phyloP scores from a whole-genome alignment of 805 yeast species.

The Candida patagonica region DNA sequence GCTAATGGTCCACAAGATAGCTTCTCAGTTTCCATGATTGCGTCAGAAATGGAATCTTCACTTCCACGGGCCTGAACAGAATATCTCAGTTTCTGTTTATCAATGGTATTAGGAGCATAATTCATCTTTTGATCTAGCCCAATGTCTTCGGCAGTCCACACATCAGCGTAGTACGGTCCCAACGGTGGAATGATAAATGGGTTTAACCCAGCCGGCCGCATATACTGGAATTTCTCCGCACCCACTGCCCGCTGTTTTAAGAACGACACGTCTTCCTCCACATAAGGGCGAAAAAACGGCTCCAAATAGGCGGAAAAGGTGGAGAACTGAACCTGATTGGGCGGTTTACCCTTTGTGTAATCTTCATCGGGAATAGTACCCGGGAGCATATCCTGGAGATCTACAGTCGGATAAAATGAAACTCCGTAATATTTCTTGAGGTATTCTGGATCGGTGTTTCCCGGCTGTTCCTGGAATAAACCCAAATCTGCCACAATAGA shows the following conservation, averaged over 20 bases:
- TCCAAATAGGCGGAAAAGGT: slow-evolving; percentile 83
- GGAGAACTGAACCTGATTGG: slow-evolving; percentile 85
- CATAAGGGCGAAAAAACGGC: slow-evolving; percentile 66
- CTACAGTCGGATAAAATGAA: slow-evolving; percentile 77
- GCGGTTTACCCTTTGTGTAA: slow-evolving; percentile 71
- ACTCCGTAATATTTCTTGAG: slow-evolving; percentile 74
- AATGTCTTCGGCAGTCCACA: slow-evolving; percentile 77
- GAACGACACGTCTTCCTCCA: slow-evolving; percentile 74
- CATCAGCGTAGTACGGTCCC: slow-evolving; percentile 72
- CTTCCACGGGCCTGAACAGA: slow-evolving; percentile 36
- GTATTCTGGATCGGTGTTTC: slow-evolving; percentile 63
- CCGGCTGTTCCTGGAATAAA: slow-evolving; percentile 45
- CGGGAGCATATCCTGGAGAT: slow-evolving; percentile 66
- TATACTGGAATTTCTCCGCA: slow-evolving; percentile 18
- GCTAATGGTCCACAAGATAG: slow-evolving; percentile 89
- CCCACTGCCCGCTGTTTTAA: slow-evolving; percentile 50
- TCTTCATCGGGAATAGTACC: slow-evolving; percentile 85
- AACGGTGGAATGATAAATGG: slow-evolving; percentile 79
- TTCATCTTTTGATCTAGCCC: slow-evolving; percentile 1
- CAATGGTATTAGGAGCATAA: slow-evolving; percentile 25
- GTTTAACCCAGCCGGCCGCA: slow-evolving; percentile 18
- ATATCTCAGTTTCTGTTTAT: slow-evolving; percentile 12
- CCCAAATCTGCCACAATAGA: slow-evolving; percentile 55
- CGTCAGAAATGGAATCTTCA: slow-evolving; percentile 49
- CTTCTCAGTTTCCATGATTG: slow-evolving; percentile 56